phyloP scores from a whole-genome alignment of 2,329 filamentous ascomycete species.

The Clarireedia monteithiana region DNA sequence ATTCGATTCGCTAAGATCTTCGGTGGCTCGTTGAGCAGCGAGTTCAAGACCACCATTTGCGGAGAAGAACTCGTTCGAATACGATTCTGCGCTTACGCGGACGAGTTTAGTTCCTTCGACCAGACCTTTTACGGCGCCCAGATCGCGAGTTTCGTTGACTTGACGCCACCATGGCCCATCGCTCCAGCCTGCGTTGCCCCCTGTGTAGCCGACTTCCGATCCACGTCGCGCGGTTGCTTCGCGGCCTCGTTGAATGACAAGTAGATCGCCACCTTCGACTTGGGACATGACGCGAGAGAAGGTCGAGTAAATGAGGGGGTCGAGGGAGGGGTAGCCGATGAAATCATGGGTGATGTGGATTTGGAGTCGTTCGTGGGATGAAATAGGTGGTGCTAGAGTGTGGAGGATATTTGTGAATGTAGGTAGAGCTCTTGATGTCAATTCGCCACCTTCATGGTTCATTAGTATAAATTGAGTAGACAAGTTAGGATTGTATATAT shows the following conservation, averaged over 20 bases:
- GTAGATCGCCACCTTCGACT: slow-evolving; percentile 90
- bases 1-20: slow-evolving; percentile 74
- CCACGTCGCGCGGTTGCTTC: slow-evolving; percentile 67
- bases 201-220: slow-evolving; percentile 49
- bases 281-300: slow-evolving; percentile 98
- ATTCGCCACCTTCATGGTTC: slow-evolving; percentile 62
- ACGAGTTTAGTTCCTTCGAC: slow-evolving; percentile 87
- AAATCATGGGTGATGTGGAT: slow-evolving; percentile 98
- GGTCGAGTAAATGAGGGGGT: slow-evolving; percentile 83
- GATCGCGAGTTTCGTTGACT: slow-evolving; percentile 58
- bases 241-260: slow-evolving; percentile 88
- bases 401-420: slow-evolving; percentile 94
- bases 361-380: slow-evolving; percentile 89
- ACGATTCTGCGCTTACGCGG: slow-evolving; percentile 80
- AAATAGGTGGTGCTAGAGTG: slow-evolving; percentile 91
- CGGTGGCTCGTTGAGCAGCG: slow-evolving; percentile 70
- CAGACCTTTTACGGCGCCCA: slow-evolving; percentile 73
- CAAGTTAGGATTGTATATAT: neutral
- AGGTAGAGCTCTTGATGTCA: slow-evolving; percentile 78
- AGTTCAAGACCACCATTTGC: slow-evolving; percentile 70
- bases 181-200: slow-evolving; percentile 64
- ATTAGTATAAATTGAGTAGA: slow-evolving; percentile 10
- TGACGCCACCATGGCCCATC: slow-evolving; percentile 97
- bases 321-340: slow-evolving; percentile 86
- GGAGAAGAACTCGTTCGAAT: slow-evolving; percentile 77